phyloP scores from a whole-genome alignment of 2,329 filamentous ascomycete species.

The Trichoderma atrobrunneum region DNA sequence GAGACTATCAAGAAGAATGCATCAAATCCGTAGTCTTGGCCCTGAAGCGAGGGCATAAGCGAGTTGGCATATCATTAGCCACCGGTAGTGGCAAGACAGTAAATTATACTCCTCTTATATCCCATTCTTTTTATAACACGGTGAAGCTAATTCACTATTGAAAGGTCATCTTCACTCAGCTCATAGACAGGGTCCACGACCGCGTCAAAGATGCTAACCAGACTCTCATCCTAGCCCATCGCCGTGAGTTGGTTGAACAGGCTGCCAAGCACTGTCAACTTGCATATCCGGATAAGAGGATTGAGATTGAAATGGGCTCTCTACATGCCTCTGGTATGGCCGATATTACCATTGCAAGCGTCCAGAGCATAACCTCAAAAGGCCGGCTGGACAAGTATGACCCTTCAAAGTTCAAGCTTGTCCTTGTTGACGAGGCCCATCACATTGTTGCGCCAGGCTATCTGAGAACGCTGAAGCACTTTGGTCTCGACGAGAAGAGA shows the following conservation, averaged over 20 bases:
- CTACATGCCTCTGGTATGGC: conserved; percentile 72
- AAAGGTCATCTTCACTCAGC: conserved; percentile 90
- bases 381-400: conserved; percentile 81
- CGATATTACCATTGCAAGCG: conserved; percentile 90
- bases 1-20: conserved; percentile 88
- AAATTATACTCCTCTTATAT: conserved; percentile 10
- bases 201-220: conserved; percentile 55
- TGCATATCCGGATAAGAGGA: conserved; percentile 73
- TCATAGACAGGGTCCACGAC: conserved; percentile 73
- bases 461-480: conserved; percentile 71
- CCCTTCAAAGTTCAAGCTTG: conserved; percentile 74
- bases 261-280: conserved; percentile 79
- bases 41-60: conserved; percentile 67
- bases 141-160: background rate
- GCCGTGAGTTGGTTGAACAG: conserved; percentile 91
- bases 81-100: conserved; percentile 90
- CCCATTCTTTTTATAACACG: background rate
- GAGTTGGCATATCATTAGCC: conserved; percentile 79
- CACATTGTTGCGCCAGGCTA: conserved; percentile 89
- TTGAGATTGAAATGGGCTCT: conserved; percentile 91
- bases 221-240: conserved; percentile 88
- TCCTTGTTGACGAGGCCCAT: conserved; percentile 94
- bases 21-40: conserved; percentile 76
- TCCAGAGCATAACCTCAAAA: conserved; percentile 77
- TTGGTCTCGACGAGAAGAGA: conserved; percentile 59